These are phyloP conservation scores for Cladochytrium replicatum DNA, from an alignment of 192 early-diverging fungal genomes.

Conservation along the genomic window DNA sequence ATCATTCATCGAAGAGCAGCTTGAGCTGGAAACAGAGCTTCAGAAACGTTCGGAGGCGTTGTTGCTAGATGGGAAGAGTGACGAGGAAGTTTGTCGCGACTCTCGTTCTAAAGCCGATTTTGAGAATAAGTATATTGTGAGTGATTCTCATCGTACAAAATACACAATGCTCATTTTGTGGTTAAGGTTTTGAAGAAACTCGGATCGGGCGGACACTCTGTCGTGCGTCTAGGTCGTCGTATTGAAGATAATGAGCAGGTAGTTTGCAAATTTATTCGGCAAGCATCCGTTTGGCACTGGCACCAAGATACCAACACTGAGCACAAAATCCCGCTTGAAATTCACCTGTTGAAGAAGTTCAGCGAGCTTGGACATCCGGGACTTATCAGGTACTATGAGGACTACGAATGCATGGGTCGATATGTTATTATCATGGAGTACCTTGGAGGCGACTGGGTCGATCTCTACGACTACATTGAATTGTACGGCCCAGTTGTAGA, in stretches of 20 bases:
- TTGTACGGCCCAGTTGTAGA: conserved; percentile 34
- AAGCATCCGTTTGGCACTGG: conserved; percentile 45
- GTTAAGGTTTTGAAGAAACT: conserved; percentile 32
- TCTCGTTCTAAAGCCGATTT: no score
- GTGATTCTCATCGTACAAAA: no score
- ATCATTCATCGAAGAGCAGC: no score
- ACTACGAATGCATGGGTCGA: conserved; percentile 25
- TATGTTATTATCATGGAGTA: conserved; percentile 50
- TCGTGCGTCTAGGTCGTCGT: conserved; percentile 30
- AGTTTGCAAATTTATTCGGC: conserved; percentile 37
- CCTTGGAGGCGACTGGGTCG: conserved; percentile 44
- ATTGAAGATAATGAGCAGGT: conserved; percentile 11
- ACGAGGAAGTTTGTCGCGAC: no score
- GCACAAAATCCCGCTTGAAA: conserved; percentile 28
- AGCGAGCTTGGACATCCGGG: conserved; percentile 5
- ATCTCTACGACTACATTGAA: conserved; percentile 46
- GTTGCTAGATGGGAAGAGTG: no score
- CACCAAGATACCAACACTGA: no score
- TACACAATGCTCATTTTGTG: no score
- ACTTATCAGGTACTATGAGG: conserved; percentile 32
- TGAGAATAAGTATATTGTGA: no score
- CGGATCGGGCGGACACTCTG: conserved; percentile 42
- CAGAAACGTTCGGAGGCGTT: no score
- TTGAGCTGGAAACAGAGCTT: no score
- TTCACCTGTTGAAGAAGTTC: conserved; percentile 31